Conservation (phyloP, 192 early-diverging fungal species). For the Backusella psychrophila region DNA sequence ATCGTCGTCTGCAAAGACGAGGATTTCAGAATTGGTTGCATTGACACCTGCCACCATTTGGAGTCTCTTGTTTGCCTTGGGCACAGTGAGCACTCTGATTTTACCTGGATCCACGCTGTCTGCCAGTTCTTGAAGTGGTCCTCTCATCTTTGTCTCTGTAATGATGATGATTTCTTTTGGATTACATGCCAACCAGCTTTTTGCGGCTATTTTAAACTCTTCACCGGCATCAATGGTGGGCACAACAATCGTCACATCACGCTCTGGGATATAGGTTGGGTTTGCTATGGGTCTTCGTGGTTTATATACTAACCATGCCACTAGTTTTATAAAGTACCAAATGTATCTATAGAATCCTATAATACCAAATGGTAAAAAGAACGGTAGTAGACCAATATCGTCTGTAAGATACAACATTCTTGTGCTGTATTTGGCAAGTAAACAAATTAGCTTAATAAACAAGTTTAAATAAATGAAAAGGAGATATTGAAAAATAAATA, state of each 20-base stretch:
- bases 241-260: constrained; percentile 71
- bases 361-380: constrained; percentile 69
- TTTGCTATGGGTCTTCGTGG: constrained; percentile 54
- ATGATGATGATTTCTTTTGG: constrained; percentile 74
- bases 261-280: constrained; percentile 53
- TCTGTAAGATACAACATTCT: constrained; percentile 69
- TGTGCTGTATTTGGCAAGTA: neutral
- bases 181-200: constrained; percentile 58
- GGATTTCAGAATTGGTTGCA: constrained; percentile 57
- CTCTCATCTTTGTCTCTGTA: constrained; percentile 55
- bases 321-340: constrained; percentile 64
- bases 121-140: constrained; percentile 52
- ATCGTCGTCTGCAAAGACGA: constrained; percentile 72
- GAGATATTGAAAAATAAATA: neutral
- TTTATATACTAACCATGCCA: constrained; percentile 61
- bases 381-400: constrained; percentile 52
- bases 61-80: constrained; percentile 60
- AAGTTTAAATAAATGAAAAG: neutral
- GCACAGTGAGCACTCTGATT: constrained; percentile 56
- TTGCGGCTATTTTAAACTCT: constrained; percentile 66
- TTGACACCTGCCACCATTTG: constrained; percentile 72
- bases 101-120: constrained; percentile 55
- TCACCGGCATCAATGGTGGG: constrained; percentile 78
- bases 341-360: constrained; percentile 73
- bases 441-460: neutral